Evolutionary conservation across 176 grass and related monocot species (phyloP).

Genomic region (Oryza rufipogon): DNA sequence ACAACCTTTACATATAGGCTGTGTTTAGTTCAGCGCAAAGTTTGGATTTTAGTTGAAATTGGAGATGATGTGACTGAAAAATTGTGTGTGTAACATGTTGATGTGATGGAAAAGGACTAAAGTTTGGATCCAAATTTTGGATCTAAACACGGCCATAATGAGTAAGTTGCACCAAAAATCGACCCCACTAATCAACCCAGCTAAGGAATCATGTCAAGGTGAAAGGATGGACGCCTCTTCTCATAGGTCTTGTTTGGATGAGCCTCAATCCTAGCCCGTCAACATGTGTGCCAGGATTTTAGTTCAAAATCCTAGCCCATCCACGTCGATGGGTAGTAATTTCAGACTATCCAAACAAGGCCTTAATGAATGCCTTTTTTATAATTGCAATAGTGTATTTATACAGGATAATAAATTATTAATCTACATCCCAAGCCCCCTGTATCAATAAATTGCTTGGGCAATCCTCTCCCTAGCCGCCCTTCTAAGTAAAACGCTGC

Average conservation of each 20-base stretch:
- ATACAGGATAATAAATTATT: conserved; percentile 47
- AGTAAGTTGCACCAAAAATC: background rate
- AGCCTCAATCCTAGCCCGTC: no score
- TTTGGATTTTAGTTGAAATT: no score
- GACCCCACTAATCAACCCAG: background rate
- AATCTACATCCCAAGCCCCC: conserved; percentile 61
- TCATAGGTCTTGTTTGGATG: background rate
- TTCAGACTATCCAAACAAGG: no score
- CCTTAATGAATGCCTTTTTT: conserved; percentile 23
- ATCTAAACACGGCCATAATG: background rate
- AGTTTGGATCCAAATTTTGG: no score
- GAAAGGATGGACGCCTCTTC: background rate
- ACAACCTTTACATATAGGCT: background rate
- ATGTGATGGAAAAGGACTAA: no score
- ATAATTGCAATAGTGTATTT: conserved; percentile 45
- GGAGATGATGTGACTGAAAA: no score
- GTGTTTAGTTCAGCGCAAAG: no score
- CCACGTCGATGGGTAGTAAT: no score
- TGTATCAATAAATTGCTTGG: conserved; percentile 58
- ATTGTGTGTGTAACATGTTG: no score
- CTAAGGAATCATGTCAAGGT: background rate
- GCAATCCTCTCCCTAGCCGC: conserved; percentile 24
- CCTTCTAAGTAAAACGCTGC: conserved; percentile 36
- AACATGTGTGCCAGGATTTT: no score
- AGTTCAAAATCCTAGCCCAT: no score